A percentile compares a stretch with the other conserved stretches of the same genome.
Evolutionary conservation across 768 basidiomycete genomes (phyloP).

Genomic region (Piloderma croceum): DNA sequence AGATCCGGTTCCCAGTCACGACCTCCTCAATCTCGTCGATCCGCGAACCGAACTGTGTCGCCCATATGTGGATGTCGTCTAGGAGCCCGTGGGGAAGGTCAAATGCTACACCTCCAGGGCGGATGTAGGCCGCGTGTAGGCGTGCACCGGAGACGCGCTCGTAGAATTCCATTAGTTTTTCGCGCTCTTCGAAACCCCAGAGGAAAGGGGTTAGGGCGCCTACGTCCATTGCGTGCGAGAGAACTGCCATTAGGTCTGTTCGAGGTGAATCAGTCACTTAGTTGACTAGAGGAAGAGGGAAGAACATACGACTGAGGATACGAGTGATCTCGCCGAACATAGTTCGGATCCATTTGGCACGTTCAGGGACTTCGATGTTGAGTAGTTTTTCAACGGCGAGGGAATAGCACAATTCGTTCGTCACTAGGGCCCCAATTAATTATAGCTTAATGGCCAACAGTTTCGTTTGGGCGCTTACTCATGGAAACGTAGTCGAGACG

Average conservation of each 20-base stretch:
- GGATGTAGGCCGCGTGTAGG: constrained; percentile 94
- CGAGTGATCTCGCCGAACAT: constrained; percentile 96
- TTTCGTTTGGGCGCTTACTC: constrained; percentile 55
- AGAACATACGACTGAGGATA: constrained; percentile 73
- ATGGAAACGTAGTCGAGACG: constrained; percentile 99
- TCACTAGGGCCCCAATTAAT: constrained; percentile 54
- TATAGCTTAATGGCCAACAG: background rate
- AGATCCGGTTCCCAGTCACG: constrained; percentile 94
- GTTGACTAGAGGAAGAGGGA: constrained; percentile 2
- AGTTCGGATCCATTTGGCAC: constrained; percentile 97
- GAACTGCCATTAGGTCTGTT: constrained; percentile 90
- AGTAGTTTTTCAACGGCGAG: constrained; percentile 97
- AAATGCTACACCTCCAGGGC: constrained; percentile 96
- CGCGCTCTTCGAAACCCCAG: constrained; percentile 99
- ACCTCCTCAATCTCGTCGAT: constrained; percentile 98
- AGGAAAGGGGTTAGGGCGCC: constrained; percentile 97
- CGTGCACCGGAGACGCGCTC: constrained; percentile 98
- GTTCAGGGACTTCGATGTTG: constrained; percentile 93
- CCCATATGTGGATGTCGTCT: constrained; percentile 97
- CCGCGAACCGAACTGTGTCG: constrained; percentile 85
- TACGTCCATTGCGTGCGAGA: constrained; percentile 96
- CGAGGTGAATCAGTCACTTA: background rate
- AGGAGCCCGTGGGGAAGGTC: constrained; percentile 98
- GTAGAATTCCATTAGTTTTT: constrained; percentile 99
- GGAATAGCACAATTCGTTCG: constrained; percentile 96